These are phyloP conservation scores for Lophiostoma macrostomum DNA, from an alignment of 495 filamentous ascomycete genomes.

Conservation along the genomic window DNA sequence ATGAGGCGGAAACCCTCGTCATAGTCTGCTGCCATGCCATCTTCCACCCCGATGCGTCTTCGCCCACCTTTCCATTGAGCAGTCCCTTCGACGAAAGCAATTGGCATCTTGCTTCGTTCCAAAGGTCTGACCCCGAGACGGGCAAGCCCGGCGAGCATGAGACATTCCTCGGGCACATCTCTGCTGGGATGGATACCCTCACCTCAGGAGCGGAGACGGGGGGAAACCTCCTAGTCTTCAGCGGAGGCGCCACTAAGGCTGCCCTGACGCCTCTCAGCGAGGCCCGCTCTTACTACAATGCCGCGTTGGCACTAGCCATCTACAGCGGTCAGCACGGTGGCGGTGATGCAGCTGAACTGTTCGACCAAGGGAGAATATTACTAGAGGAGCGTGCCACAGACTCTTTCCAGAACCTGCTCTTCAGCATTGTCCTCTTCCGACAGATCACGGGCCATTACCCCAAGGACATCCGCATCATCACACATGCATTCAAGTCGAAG, in stretches of 20 bases:
- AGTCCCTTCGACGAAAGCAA: slow-evolving; percentile 29
- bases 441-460: slow-evolving; percentile 35
- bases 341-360: slow-evolving; percentile 1
- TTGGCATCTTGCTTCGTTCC: slow-evolving; percentile 41
- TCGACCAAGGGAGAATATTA: slow-evolving; percentile 17
- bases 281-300: slow-evolving; percentile 36
- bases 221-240: slow-evolving; percentile 35
- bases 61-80: slow-evolving; percentile 11
- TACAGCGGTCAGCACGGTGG: slow-evolving; percentile 3
- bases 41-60: slow-evolving; percentile 26
- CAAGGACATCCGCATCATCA: slow-evolving; percentile 35
- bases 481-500: slow-evolving; percentile 41
- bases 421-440: slow-evolving; percentile 38
- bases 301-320: slow-evolving; percentile 20
- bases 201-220: background rate
- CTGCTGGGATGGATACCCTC: slow-evolving; percentile 22
- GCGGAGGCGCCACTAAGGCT: slow-evolving; percentile 36
- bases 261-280: slow-evolving; percentile 29
- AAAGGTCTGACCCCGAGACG: slow-evolving; percentile 30
- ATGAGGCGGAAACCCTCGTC: slow-evolving; percentile 18
- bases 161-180: slow-evolving; percentile 40
- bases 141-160: slow-evolving; percentile 38
- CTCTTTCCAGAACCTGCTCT: slow-evolving; percentile 44
- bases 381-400: slow-evolving; percentile 42
- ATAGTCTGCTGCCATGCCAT: slow-evolving; percentile 44